Evolutionary conservation across 257 asterid genomes (phyloP).

Genomic region (Anisodus tanguticus): DNA sequence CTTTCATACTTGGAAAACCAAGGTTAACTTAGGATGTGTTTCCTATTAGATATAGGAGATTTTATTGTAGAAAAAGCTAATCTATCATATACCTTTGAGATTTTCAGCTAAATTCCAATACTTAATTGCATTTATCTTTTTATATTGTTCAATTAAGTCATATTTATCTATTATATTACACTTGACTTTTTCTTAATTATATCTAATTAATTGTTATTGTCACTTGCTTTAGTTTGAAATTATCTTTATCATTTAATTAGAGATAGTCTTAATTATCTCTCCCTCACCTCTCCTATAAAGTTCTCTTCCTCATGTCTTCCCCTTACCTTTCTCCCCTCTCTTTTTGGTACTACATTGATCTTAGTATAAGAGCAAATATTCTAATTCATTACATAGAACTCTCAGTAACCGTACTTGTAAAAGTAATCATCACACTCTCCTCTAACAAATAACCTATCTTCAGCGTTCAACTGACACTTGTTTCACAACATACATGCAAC

Average conservation of each 20-base stretch:
- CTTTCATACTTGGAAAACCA: not conserved
- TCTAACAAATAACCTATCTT: not conserved
- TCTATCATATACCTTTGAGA: not conserved
- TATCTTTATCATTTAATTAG: not conserved
- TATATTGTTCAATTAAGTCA: not conserved
- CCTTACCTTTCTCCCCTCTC: not conserved
- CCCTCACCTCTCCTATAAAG: constrained; percentile 14
- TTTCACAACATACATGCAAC: not conserved
- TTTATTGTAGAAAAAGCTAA: not conserved
- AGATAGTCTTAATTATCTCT: not conserved
- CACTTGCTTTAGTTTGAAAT: not conserved
- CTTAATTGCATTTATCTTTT: not conserved
- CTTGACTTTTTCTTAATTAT: not conserved
- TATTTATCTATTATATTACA: not conserved
- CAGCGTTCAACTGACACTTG: not conserved
- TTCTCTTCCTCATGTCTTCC: not conserved
- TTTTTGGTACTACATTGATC: not conserved
- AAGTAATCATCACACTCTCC: not conserved
- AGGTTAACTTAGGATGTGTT: not conserved
- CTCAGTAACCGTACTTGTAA: not conserved
- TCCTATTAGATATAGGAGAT: not conserved
- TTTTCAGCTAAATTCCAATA: not conserved
- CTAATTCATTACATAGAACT: not conserved
- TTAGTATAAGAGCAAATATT: not conserved
- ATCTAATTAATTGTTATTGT: not conserved